These are phyloP conservation scores for Oldenlandia corymbosa DNA, from an alignment of 257 asterid genomes.

Conservation along the genomic window DNA sequence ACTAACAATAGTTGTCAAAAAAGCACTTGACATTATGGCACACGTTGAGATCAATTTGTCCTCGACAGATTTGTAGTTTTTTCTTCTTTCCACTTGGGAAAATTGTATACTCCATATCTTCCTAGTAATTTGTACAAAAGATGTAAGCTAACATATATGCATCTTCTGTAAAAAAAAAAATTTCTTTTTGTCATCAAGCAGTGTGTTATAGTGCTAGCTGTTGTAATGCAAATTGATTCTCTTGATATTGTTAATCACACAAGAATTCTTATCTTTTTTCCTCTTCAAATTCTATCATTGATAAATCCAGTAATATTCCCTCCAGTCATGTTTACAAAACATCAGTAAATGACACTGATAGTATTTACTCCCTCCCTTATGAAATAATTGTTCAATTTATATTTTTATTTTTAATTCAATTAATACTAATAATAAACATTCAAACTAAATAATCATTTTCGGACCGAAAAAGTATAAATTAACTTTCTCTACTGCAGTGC, in stretches of 20 bases:
- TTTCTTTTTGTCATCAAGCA: neutral
- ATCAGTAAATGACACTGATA: too few relatives aligned
- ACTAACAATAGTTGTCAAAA: constrained; percentile 15
- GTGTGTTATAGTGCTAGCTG: neutral
- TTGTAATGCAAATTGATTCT: neutral
- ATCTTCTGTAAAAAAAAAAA: constrained; percentile 5
- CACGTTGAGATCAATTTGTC: neutral
- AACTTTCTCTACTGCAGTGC: too few relatives aligned
- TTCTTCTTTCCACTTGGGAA: neutral
- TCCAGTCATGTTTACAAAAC: too few relatives aligned
- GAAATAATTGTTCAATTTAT: too few relatives aligned
- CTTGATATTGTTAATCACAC: neutral
- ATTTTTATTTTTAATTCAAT: too few relatives aligned
- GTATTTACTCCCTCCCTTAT: too few relatives aligned
- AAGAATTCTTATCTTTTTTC: too few relatives aligned
- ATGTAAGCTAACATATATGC: constrained; percentile 14
- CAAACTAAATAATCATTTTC: too few relatives aligned
- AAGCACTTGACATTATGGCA: constrained; percentile 17
- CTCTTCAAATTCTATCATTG: too few relatives aligned
- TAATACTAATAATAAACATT: too few relatives aligned
- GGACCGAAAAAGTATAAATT: too few relatives aligned
- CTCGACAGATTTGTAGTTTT: constrained; percentile 12
- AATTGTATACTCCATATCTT: neutral
- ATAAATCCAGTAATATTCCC: too few relatives aligned
- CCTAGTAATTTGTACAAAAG: neutral